These are phyloP conservation scores for Ambrosia artemisiifolia DNA, from an alignment of 129 eudicot genomes.

Conservation along the genomic window DNA sequence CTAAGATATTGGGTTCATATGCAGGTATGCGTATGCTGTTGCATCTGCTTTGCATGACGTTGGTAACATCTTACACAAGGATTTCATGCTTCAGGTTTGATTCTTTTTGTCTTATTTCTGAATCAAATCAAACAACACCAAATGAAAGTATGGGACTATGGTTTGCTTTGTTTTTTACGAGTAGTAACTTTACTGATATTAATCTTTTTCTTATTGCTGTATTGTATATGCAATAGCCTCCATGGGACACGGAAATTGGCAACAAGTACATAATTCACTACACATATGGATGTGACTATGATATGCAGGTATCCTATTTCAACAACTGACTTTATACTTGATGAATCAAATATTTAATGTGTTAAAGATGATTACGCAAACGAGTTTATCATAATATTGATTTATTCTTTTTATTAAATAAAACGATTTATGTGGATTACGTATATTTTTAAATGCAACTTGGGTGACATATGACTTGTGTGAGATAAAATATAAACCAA, in stretches of 20 bases:
- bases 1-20: neutral
- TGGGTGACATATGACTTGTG: neutral
- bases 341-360: neutral
- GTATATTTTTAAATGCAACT: neutral
- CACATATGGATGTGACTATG: conserved; percentile 97
- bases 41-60: conserved; percentile 94
- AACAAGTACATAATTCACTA: conserved; percentile 81
- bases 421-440: neutral
- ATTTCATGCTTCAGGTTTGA: conserved; percentile 94
- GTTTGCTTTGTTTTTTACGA: neutral
- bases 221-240: conserved; percentile 59
- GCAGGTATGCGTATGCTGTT: conserved; percentile 99
- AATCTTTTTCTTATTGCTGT: neutral
- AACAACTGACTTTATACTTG: neutral
- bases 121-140: neutral
- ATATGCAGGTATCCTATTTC: conserved; percentile 57
- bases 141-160: neutral
- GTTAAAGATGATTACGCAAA: neutral
- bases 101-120: neutral
- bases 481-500: neutral
- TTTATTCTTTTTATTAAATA: neutral
- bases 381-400: neutral
- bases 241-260: conserved; percentile 90
- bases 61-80: conserved; percentile 82
- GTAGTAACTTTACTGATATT: neutral